A percentile compares a stretch with the other conserved stretches of the same genome.
phyloP scores from a whole-genome alignment of 2,329 filamentous ascomycete species.

The Neoscytalidium dimidiatum region DNA sequence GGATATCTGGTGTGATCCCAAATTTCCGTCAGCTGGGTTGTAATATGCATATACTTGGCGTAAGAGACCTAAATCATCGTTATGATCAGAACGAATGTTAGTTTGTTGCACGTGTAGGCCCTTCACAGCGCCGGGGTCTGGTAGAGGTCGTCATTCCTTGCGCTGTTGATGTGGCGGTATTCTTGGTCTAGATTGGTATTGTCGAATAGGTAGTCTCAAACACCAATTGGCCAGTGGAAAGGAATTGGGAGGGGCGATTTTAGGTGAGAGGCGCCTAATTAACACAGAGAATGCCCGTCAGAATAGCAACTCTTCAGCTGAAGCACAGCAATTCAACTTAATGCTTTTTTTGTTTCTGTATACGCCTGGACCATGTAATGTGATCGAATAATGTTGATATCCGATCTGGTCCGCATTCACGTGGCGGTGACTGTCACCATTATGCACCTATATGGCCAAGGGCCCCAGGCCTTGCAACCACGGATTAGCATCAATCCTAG shows the following conservation, averaged over 20 bases:
- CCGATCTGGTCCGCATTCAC: background rate
- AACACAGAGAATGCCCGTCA: conserved; percentile 2
- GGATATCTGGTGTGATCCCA: too few relatives aligned
- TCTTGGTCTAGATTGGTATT: background rate
- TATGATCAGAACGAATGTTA: too few relatives aligned
- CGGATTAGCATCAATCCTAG: conserved; percentile 16
- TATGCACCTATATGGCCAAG: conserved; percentile 10
- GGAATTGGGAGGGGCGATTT: background rate
- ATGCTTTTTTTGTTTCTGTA: background rate
- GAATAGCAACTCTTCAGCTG: background rate
- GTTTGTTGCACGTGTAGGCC: too few relatives aligned
- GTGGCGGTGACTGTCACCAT: background rate
- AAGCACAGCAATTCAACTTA: background rate
- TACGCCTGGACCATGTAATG: background rate
- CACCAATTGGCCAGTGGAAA: background rate
- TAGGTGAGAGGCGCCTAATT: background rate
- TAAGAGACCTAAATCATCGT: too few relatives aligned
- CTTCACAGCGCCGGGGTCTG: too few relatives aligned
- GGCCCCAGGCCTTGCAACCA: conserved; percentile 14
- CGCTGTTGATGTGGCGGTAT: background rate
- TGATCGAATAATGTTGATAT: background rate
- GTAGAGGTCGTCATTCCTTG: too few relatives aligned
- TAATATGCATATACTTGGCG: too few relatives aligned
- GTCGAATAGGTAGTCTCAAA: background rate
- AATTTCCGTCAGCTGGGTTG: too few relatives aligned